Base-by-base conservation (phyloP, 1,284 basidiomycete genomes). In the Hortiboletus rubellus region DNA sequence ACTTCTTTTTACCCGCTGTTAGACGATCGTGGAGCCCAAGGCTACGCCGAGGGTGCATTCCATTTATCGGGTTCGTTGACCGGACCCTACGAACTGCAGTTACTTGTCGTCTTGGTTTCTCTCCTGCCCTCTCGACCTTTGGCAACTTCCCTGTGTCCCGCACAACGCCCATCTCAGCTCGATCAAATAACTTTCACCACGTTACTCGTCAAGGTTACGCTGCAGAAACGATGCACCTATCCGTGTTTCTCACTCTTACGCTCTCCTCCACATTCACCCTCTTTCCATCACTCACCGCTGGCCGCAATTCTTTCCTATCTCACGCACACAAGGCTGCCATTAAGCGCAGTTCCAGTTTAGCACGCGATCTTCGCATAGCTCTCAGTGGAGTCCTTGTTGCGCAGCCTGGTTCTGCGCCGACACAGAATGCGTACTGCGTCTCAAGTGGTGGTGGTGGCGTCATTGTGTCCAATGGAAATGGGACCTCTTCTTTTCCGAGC, bases 331-430 rank as follows among this genome's bases (percentile, higher is more conserved):
- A 68, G 46, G 72, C 72, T 40, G 81, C 80, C 22, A 67, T 79
- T 46, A 75, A 72, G 49, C 78, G 75, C 59, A 88, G 86, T 41
- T 79, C 81, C 41, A 79, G 73, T 52, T 75, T 91, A 33, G 88
- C 89, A 12, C 77, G 77, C 59, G 88, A 91, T 69, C 77, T 91
- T 51, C 85, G 88, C 17, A 64, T 84, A 27, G 84, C 85, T 12
- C 82, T 91, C 63, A 72, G 77, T 38, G 77, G 80, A 40, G 71
- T 85, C 37, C 70, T 83, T 22, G 72, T 78, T 38, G 64, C 76
- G 40, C 71, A 72, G 45, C 66, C 63, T 1, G 63, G 54, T 48
- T 56, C 68, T 59, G 59, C 60, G 6, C 63, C 67, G 17, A 57
- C 60, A 8, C 68, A 70, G 49, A 67, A 67, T 27, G 63, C 62